A percentile compares a stretch with the other conserved stretches of the same genome.
Conservation (phyloP, 176 grass and related monocot species). For the Hordeum marinum region DNA sequence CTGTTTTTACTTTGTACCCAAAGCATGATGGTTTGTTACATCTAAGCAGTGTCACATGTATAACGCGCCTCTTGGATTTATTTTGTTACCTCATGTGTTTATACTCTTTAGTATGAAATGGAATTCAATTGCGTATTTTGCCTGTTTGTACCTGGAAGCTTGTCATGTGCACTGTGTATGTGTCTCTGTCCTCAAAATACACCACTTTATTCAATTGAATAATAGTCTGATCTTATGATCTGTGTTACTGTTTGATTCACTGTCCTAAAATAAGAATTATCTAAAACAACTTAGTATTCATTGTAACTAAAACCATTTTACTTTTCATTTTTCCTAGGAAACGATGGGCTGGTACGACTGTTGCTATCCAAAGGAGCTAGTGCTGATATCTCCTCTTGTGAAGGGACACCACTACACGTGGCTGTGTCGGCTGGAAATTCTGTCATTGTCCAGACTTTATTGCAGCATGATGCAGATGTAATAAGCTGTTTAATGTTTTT, state of each 20-base stretch:
- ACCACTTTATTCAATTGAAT: neutral
- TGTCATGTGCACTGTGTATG: neutral
- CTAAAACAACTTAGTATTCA: neutral
- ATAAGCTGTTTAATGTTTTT: neutral
- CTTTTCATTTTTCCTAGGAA: neutral
- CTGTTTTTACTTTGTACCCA: neutral
- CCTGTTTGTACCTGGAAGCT: neutral
- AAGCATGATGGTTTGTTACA: neutral
- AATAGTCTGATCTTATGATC: neutral
- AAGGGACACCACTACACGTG: constrained; percentile 34
- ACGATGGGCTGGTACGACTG: constrained; percentile 24
- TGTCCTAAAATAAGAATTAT: neutral
- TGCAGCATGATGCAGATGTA: constrained; percentile 42
- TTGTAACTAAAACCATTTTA: neutral
- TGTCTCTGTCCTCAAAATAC: neutral
- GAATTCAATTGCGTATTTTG: neutral
- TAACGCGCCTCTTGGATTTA: neutral
- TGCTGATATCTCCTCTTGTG: constrained; percentile 23
- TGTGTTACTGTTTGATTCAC: neutral
- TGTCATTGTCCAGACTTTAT: constrained; percentile 29
- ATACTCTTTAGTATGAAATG: neutral
- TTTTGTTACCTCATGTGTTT: neutral
- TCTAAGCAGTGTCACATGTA: neutral
- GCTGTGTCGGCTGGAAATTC: constrained; percentile 19
- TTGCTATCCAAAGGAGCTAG: constrained; percentile 41